Evolutionary conservation across 2,329 filamentous ascomycete species (phyloP).

Genomic region (Ascochyta fabae): DNA sequence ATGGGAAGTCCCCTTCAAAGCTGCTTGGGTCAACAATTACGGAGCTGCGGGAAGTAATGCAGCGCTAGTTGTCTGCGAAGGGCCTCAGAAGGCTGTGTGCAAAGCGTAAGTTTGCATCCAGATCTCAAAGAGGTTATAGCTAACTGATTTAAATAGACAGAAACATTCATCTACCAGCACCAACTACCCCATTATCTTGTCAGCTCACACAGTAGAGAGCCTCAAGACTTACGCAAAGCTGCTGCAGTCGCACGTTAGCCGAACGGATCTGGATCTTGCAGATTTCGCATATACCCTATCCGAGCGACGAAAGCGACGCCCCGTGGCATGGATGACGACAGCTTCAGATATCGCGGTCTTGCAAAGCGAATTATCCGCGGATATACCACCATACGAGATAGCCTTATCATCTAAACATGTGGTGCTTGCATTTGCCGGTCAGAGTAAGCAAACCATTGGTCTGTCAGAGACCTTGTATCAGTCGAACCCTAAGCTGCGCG

Average conservation of each 20-base stretch:
- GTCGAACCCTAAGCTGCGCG: constrained; percentile 2
- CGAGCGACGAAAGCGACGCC: neutral
- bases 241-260: no score
- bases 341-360: neutral
- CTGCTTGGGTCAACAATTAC: constrained; percentile 42
- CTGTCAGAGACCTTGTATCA: constrained; percentile 15
- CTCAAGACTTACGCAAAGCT: no score
- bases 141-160: no score
- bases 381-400: no score
- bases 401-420: neutral
- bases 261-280: neutral
- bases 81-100: neutral
- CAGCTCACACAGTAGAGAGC: no score
- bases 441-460: constrained; percentile 16
- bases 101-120: neutral
- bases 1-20: constrained; percentile 13
- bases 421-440: constrained; percentile 25
- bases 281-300: neutral
- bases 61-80: neutral
- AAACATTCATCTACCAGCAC: no score
- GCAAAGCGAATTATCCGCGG: neutral
- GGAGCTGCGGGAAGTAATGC: constrained; percentile 29
- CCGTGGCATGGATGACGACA: neutral
- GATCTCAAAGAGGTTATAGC: neutral
- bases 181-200: no score